These are phyloP conservation scores for Dalbergia oliveri DNA, from an alignment of 306 rosid species.

Conservation along the genomic window DNA sequence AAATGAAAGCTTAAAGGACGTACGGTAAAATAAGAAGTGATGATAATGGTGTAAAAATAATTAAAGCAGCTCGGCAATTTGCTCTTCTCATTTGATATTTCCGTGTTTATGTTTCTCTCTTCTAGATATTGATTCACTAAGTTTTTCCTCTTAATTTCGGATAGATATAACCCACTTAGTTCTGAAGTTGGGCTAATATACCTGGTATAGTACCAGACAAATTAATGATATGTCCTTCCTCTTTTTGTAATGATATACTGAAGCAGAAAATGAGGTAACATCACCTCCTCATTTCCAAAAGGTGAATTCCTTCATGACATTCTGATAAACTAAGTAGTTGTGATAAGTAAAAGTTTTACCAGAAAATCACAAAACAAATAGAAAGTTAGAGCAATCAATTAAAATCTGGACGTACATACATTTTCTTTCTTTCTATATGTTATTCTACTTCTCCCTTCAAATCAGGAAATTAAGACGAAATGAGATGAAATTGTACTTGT, in stretches of 20 bases:
- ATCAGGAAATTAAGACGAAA: not conserved
- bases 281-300: not conserved
- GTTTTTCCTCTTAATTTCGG: not conserved
- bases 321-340: not conserved
- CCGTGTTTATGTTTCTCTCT: not conserved
- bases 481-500: not conserved
- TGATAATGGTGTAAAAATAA: too few relatives aligned
- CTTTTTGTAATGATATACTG: not conserved
- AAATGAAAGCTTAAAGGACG: too few relatives aligned
- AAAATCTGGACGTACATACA: not conserved
- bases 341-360: not conserved
- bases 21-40: too few relatives aligned
- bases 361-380: not conserved
- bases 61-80: too few relatives aligned
- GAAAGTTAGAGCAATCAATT: not conserved
- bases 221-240: not conserved
- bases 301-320: not conserved
- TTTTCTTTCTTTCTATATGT: not conserved
- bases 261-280: not conserved
- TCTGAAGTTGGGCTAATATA: conserved; percentile 2
- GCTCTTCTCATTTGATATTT: not conserved
- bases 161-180: not conserved
- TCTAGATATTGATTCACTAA: not conserved
- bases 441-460: not conserved
- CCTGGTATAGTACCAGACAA: not conserved